Evolutionary conservation across 805 yeast genomes (phyloP), one percentile per base, ranked within the genome.

Genomic region (Ogataea nitratoaversa): DNA sequence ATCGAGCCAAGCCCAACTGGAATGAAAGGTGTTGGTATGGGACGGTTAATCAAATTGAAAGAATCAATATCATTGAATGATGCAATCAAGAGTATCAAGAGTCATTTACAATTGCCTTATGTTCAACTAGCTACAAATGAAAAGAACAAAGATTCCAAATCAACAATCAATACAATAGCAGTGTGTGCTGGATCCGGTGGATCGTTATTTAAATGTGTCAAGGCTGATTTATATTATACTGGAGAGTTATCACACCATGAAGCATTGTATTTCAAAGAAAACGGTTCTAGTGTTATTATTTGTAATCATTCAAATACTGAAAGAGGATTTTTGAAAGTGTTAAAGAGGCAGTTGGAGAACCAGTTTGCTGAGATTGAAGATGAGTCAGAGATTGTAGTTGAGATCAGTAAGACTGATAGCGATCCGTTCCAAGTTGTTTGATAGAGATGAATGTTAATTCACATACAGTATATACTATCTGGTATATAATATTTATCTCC

Each of bases 181-280:
- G 60, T 93, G 13, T 93, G 99, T 63, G 98, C 99, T 3, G 99
- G 99, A 0, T 84, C 96, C 2, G 98, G 99, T 0, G 82, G 85
- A 3, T 71, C 82, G 1, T 87, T 90, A 2, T 81, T 88, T 62
- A 68, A 69, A 36, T 80, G 80, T 0, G 70, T 72, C 2, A 30
- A 44, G 2, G 78, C 78, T 0, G 98, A 93, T 53, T 67, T 89
- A 31, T 84, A 74, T 57, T 76, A 79, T 53, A 90, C 99, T 0
- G 99, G 99, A 2, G 99, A 93, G 58, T 65, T 93, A 49, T 82
- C 95, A 19, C 99, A 93, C 54, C 99, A 93, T 57, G 97, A 93
- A 59, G 83, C 84, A 8, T 70, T 93, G 30, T 75, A 63, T 42
- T 70, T 82, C 48, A 77, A 72, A 36, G 98, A 91, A 52, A 53